Conservation (phyloP, 2,329 filamentous ascomycete species). For the Neurospora sp. region DNA sequence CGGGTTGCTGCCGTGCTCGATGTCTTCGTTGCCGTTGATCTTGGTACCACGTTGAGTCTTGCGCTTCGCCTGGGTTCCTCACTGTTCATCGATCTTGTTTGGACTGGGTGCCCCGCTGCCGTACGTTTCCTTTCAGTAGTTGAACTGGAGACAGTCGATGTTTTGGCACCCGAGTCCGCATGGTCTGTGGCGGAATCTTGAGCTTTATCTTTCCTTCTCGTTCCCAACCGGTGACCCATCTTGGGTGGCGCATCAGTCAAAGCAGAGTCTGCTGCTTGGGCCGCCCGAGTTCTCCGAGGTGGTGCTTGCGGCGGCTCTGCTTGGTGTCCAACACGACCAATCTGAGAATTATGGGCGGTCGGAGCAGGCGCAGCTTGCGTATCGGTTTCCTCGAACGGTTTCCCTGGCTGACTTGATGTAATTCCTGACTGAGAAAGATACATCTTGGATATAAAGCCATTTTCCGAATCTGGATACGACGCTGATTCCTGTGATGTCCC, state of each 20-base stretch:
- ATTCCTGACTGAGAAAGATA: constrained; percentile 40
- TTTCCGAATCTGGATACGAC: constrained; percentile 37
- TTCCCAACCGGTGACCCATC: constrained; percentile 47
- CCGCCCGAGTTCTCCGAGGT: constrained; percentile 42
- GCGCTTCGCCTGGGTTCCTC: constrained; percentile 65
- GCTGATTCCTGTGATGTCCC: constrained; percentile 29
- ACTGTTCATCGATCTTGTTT: constrained; percentile 36
- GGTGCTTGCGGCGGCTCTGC: constrained; percentile 44
- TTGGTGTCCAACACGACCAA: constrained; percentile 22
- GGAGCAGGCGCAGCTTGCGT: constrained; percentile 47
- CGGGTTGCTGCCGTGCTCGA: constrained; percentile 53
- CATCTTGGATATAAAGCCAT: constrained; percentile 48
- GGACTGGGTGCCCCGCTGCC: constrained; percentile 71
- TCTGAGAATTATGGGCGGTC: constrained; percentile 24
- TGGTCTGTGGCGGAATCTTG: constrained; percentile 35
- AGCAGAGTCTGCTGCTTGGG: constrained; percentile 41
- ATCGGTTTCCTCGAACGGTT: constrained; percentile 47
- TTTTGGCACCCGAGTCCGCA: constrained; percentile 27
- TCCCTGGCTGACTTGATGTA: constrained; percentile 25
- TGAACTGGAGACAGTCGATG: constrained; percentile 28
- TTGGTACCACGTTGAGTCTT: constrained; percentile 58
- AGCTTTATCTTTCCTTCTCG: constrained; percentile 31
- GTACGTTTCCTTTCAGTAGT: constrained; percentile 73
- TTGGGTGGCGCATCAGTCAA: constrained; percentile 52
- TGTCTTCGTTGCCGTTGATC: constrained; percentile 56